Conservation (phyloP, 352 stramenopile species). For the Thalassiosira sp. region DNA sequence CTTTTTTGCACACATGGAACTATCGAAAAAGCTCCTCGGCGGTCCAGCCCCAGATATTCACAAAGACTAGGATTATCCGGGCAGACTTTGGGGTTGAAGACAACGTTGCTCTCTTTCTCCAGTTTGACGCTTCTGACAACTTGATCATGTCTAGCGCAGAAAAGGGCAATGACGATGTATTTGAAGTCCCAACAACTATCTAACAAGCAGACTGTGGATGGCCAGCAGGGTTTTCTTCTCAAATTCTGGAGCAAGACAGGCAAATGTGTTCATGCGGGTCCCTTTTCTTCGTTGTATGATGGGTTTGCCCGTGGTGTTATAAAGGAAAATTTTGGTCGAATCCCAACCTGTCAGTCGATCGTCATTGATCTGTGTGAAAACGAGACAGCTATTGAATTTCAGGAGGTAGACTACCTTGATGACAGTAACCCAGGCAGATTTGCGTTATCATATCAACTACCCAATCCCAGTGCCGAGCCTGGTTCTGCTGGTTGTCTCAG, state of each 20-base stretch:
- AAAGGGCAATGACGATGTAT: slow-evolving; percentile 5
- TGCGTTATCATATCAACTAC: slow-evolving; percentile 16
- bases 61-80: slow-evolving; percentile 18
- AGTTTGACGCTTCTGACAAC: neutral
- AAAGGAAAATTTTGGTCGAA: neutral
- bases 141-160: neutral
- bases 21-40: slow-evolving; percentile 5
- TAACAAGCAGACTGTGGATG: neutral
- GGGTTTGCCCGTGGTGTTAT: neutral
- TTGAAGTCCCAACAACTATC: slow-evolving; percentile 6
- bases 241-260: slow-evolving; percentile 12
- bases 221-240: neutral
- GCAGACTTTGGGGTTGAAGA: neutral
- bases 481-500: slow-evolving; percentile 12
- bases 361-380: slow-evolving; percentile 5
- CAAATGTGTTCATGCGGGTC: neutral
- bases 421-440: slow-evolving; percentile 20
- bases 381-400: neutral
- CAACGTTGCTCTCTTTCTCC: slow-evolving; percentile 13
- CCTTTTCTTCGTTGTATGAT: neutral
- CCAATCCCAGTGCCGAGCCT: neutral
- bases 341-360: neutral
- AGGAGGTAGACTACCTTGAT: slow-evolving; percentile 11
- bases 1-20: slow-evolving; percentile 35
- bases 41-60: slow-evolving; percentile 21